These are phyloP conservation scores for Claviceps digitariae DNA, from an alignment of 2,329 filamentous ascomycete genomes.

Conservation along the genomic window DNA sequence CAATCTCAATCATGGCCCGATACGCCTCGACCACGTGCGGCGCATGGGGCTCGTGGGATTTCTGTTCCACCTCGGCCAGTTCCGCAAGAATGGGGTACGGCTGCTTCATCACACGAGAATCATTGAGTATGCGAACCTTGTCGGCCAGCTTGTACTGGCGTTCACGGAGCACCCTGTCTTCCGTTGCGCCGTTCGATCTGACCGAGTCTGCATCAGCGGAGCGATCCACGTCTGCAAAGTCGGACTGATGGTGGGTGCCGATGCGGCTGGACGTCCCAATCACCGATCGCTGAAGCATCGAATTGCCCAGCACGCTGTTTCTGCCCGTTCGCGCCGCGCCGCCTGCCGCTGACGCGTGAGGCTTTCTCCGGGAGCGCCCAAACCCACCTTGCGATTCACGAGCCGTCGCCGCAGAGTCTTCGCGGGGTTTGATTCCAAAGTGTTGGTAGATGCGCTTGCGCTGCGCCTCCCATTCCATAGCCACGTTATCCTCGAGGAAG, in stretches of 20 bases:
- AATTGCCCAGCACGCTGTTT: conserved; percentile 36
- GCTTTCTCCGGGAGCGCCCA: conserved; percentile 42
- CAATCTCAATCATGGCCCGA: conserved; percentile 64
- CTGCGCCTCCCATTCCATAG: conserved; percentile 91
- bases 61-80: conserved; percentile 60
- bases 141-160: conserved; percentile 73
- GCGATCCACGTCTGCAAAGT: conserved; percentile 57
- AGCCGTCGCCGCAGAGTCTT: conserved; percentile 28
- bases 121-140: conserved; percentile 67
- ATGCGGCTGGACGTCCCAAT: conserved; percentile 67
- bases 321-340: conserved; percentile 36
- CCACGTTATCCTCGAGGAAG: conserved; percentile 88
- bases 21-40: conserved; percentile 73
- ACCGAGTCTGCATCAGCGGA: conserved; percentile 34
- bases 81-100: conserved; percentile 64
- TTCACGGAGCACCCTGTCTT: conserved; percentile 66
- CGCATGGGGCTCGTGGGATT: conserved; percentile 56
- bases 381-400: conserved; percentile 43
- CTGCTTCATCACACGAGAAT: conserved; percentile 49
- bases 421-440: conserved; percentile 66
- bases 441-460: conserved; percentile 89
- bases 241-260: conserved; percentile 42
- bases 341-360: conserved; percentile 18
- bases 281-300: conserved; percentile 67
- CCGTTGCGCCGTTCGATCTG: conserved; percentile 34